Percentiles rank a stretch among this genome's conserved stretches.
phyloP scores from a whole-genome alignment of 176 grass and related monocot genomes.

The Echinochloa phyllopogon region DNA sequence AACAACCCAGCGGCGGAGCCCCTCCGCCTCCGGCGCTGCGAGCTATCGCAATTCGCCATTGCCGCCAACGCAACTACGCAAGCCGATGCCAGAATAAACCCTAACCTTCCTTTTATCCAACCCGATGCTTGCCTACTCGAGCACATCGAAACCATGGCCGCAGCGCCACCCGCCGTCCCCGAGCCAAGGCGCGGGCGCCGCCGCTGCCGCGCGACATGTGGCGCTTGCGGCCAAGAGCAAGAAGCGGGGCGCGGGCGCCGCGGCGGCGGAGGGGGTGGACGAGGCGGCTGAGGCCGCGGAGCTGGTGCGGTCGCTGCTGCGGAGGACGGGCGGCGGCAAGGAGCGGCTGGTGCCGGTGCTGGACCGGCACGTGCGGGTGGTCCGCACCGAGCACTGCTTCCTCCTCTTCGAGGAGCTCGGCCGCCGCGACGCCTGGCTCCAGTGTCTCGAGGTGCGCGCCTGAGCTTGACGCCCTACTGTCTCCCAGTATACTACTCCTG shows the following conservation, averaged over 20 bases:
- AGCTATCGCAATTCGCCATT: conserved; percentile 33
- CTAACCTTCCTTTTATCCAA: background rate
- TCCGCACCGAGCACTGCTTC: conserved; percentile 91
- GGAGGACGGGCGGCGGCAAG: conserved; percentile 62
- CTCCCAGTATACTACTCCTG: background rate
- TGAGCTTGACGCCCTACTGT: background rate
- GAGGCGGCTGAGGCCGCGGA: conserved; percentile 53
- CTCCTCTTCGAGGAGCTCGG: conserved; percentile 93
- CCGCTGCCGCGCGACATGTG: conserved; percentile 23
- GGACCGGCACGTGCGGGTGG: conserved; percentile 73
- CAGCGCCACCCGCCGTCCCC: conserved; percentile 15
- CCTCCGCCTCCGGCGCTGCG: background rate
- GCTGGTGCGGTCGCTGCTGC: conserved; percentile 66
- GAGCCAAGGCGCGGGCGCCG: background rate
- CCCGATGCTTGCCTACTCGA: conserved; percentile 48
- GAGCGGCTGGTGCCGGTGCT: conserved; percentile 70
- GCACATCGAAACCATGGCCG: conserved; percentile 41
- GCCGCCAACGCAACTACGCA: background rate
- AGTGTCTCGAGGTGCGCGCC: conserved; percentile 74
- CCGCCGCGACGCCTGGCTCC: conserved; percentile 80
- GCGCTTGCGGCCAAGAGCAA: conserved; percentile 28
- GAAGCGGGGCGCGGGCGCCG: conserved; percentile 41
- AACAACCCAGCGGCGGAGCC: background rate
- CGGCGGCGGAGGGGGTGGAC: conserved; percentile 19
- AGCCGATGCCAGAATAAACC: conserved; percentile 4